These are phyloP conservation scores for Hanseniaspora nectarophila DNA, from an alignment of 805 yeast species.

Conservation along the genomic window DNA sequence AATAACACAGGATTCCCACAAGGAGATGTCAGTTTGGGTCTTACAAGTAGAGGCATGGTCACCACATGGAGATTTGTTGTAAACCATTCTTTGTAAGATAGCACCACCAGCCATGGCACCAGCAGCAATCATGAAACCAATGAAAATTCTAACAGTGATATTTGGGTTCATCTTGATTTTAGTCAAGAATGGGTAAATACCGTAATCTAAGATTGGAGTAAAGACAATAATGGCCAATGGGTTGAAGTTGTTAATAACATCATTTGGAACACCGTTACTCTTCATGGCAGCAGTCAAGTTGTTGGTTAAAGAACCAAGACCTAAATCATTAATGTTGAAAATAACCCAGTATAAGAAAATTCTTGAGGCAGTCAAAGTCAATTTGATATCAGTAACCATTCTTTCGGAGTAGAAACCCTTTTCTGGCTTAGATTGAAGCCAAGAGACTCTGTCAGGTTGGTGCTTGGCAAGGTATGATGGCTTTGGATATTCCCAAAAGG, in stretches of 20 bases:
- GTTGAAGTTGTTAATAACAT: constrained; percentile 62
- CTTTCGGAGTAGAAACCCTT: constrained; percentile 26
- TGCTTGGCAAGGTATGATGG: constrained; percentile 13
- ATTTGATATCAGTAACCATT: constrained; percentile 37
- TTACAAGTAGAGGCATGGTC: constrained; percentile 48
- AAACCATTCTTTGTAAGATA: constrained; percentile 58
- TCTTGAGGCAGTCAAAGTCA: constrained; percentile 36
- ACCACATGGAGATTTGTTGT: constrained; percentile 63
- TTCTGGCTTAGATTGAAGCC: constrained; percentile 22
- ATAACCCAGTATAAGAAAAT: constrained; percentile 35
- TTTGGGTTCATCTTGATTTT: constrained; percentile 46
- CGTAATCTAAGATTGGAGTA: constrained; percentile 56
- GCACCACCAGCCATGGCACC: constrained; percentile 65
- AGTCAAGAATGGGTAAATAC: constrained; percentile 45
- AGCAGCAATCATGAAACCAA: constrained; percentile 57
- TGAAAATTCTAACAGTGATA: constrained; percentile 49
- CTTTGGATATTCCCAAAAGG: constrained; percentile 37
- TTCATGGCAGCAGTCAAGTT: constrained; percentile 15
- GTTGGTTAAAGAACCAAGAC: constrained; percentile 16
- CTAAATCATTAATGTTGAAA: constrained; percentile 24
- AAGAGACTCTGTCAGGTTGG: constrained; percentile 14
- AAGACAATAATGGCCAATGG: constrained; percentile 66
- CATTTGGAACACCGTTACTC: constrained; percentile 59
- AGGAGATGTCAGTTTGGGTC: constrained; percentile 23
- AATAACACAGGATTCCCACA: constrained; percentile 33